phyloP scores from a whole-genome alignment of 306 rosid genomes.

The Hippophae gyantsensis region DNA sequence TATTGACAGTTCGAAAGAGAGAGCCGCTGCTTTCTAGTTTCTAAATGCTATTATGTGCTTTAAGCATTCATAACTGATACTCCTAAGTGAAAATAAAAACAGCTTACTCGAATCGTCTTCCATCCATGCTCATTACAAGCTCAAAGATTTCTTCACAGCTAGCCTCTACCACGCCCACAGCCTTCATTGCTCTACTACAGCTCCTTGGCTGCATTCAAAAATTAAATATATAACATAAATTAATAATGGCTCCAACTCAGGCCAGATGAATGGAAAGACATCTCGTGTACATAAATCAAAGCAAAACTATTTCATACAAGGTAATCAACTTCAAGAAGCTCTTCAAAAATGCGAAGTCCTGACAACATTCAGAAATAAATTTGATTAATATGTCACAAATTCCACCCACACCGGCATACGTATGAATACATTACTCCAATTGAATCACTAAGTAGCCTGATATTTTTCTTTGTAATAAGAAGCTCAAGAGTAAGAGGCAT shows the following conservation, averaged over 20 bases:
- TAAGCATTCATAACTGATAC: neutral
- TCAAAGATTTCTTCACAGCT: slow-evolving; percentile 92
- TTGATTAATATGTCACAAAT: slow-evolving; percentile 16
- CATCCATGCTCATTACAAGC: slow-evolving; percentile 99
- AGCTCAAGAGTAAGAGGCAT: neutral
- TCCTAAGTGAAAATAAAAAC: slow-evolving; percentile 34
- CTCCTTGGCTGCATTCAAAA: slow-evolving; percentile 86
- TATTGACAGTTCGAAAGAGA: too few relatives aligned
- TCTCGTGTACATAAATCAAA: slow-evolving; percentile 13
- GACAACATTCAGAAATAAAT: slow-evolving; percentile 27
- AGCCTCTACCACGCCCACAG: slow-evolving; percentile 98
- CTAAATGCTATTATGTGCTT: neutral
- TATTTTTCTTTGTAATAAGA: slow-evolving; percentile 16
- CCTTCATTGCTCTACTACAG: slow-evolving; percentile 97
- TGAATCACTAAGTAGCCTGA: slow-evolving; percentile 12
- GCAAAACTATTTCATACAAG: slow-evolving; percentile 49
- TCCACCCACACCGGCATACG: too few relatives aligned
- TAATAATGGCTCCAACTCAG: neutral
- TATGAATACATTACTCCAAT: slow-evolving; percentile 4
- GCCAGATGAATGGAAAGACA: slow-evolving; percentile 10
- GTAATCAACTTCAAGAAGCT: slow-evolving; percentile 94
- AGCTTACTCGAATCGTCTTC: slow-evolving; percentile 98
- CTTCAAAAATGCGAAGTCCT: slow-evolving; percentile 95
- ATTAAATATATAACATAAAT: slow-evolving; percentile 10
- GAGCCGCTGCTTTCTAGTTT: too few relatives aligned